These are phyloP conservation scores for Pyracantha coccinea DNA, from an alignment of 331 rosid genomes.

Conservation along the genomic window DNA sequence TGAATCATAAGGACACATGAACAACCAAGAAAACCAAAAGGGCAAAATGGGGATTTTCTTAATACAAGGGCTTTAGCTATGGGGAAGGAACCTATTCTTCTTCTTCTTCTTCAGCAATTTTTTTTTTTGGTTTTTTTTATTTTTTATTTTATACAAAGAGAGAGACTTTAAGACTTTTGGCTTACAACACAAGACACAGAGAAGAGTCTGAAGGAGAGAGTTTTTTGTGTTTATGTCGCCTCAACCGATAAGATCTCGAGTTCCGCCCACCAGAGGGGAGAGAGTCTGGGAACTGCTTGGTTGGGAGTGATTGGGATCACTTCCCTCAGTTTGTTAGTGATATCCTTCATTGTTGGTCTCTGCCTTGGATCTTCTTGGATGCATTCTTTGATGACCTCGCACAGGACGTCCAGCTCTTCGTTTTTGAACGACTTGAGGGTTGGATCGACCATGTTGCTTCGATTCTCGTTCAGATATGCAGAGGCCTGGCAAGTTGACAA, in stretches of 20 bases:
- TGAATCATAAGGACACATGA: conserved; percentile 20
- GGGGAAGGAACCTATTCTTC: conserved; percentile 22
- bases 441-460: conserved; percentile 67
- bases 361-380: conserved; percentile 49
- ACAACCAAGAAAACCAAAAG: conserved; percentile 3
- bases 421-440: conserved; percentile 52
- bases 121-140: no score
- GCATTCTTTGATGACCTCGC: conserved; percentile 81
- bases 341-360: conserved; percentile 74
- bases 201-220: conserved; percentile 15
- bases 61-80: conserved; percentile 15
- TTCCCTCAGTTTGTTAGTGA: conserved; percentile 48
- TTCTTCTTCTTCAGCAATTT: not conserved
- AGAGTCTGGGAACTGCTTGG: conserved; percentile 82
- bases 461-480: conserved; percentile 56
- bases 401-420: conserved; percentile 59
- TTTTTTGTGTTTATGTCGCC: conserved; percentile 39
- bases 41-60: conserved; percentile 20
- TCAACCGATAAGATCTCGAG: conserved; percentile 90
- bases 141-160: not conserved
- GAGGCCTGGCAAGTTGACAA: conserved; percentile 44
- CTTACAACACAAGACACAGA: conserved; percentile 10
- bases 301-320: conserved; percentile 54
- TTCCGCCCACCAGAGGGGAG: conserved; percentile 99
- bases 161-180: conserved; percentile 13